Evolutionary conservation across 768 basidiomycete genomes (phyloP).

Genomic region (Lactarius deliciosus): DNA sequence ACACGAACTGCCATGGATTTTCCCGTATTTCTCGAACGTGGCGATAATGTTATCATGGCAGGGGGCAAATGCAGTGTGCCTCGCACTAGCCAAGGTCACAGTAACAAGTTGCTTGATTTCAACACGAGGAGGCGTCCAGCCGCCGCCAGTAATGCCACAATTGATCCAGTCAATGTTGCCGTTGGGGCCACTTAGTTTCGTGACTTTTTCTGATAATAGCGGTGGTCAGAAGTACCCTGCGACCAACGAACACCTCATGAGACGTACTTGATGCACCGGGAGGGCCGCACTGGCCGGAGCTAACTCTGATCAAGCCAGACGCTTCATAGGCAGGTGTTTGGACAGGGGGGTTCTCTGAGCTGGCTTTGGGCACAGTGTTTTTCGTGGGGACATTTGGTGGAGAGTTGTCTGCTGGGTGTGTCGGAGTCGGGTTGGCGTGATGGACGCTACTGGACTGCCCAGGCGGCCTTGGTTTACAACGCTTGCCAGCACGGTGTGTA

Average conservation of each 20-base stretch:
- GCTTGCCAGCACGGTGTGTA: neutral
- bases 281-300: conserved; percentile 6
- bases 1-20: conserved; percentile 42
- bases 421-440: neutral
- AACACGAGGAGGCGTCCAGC: conserved; percentile 71
- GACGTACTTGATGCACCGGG: conserved; percentile 19
- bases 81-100: conserved; percentile 47
- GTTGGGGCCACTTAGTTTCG: conserved; percentile 58
- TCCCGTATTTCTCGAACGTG: conserved; percentile 60
- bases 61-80: conserved; percentile 54
- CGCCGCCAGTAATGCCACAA: conserved; percentile 63
- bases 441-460: neutral
- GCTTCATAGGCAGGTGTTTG: neutral
- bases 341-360: neutral
- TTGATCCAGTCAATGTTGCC: conserved; percentile 75
- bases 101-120: conserved; percentile 50
- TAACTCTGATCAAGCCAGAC: neutral
- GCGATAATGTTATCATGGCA: conserved; percentile 53
- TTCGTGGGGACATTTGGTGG: neutral
- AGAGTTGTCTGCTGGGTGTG: neutral
- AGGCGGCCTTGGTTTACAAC: neutral
- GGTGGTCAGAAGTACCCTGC: conserved; percentile 1
- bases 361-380: neutral
- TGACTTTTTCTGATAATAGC: conserved; percentile 45
- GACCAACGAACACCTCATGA: conserved; percentile 7